Evolutionary conservation across 257 asterid species (phyloP).

Genomic region (Lycium ferocissimum): DNA sequence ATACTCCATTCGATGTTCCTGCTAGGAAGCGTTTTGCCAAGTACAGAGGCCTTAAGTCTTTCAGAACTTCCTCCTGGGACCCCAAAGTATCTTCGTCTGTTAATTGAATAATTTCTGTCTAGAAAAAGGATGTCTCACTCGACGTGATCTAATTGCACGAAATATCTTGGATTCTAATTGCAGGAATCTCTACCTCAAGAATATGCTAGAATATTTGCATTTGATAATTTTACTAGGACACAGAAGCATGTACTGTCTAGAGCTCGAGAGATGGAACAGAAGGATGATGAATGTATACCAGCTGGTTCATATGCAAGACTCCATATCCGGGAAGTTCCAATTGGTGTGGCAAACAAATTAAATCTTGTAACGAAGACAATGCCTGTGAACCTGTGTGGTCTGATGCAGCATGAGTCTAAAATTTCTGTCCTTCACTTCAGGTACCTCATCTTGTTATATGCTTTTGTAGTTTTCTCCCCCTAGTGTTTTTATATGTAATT

Average conservation of each 20-base stretch:
- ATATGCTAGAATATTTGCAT: conserved; percentile 87
- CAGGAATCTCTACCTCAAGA: conserved; percentile 98
- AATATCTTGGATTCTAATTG: conserved; percentile 37
- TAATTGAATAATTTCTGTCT: not conserved
- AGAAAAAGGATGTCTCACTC: not conserved
- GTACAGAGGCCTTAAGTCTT: conserved; percentile 91
- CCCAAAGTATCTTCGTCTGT: conserved; percentile 71
- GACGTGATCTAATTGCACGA: conserved; percentile 28
- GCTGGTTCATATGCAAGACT: conserved; percentile 80
- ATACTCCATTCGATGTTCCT: conserved; percentile 82
- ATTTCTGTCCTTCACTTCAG: conserved; percentile 96
- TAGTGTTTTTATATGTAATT: conserved; percentile 26
- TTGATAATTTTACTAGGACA: conserved; percentile 82
- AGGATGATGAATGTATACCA: conserved; percentile 50
- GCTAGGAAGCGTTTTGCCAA: conserved; percentile 96
- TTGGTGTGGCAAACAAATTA: conserved; percentile 64
- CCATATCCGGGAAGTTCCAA: conserved; percentile 65
- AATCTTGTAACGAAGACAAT: conserved; percentile 48
- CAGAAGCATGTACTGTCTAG: conserved; percentile 84
- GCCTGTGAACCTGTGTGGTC: conserved; percentile 82
- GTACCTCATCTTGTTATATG: conserved; percentile 43
- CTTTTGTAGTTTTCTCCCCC: conserved; percentile 9
- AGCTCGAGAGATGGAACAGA: conserved; percentile 73
- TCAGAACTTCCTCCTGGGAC: conserved; percentile 99
- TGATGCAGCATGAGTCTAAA: conserved; percentile 90